A percentile compares a stretch with the other conserved stretches of the same genome.
phyloP scores from a whole-genome alignment of 1,284 basidiomycete species.

The Trametes pubescens region DNA sequence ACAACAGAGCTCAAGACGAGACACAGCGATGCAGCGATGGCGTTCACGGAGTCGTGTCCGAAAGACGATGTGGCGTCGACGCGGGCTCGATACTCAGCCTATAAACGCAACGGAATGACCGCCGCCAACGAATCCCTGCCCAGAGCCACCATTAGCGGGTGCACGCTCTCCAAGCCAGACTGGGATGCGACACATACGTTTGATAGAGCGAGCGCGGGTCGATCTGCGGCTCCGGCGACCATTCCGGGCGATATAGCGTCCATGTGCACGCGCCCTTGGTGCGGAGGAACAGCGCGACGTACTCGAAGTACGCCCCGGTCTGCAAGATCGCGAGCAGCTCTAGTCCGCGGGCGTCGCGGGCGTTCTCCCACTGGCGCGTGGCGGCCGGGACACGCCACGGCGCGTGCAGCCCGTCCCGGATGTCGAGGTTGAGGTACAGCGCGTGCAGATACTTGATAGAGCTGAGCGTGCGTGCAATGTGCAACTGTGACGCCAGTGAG shows the following conservation, averaged over 20 bases:
- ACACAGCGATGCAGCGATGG: no score
- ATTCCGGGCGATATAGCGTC: background rate
- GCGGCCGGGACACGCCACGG: background rate
- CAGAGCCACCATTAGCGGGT: background rate
- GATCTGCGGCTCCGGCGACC: background rate
- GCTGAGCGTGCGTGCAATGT: background rate
- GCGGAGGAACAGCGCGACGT: background rate
- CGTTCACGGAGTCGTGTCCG: no score
- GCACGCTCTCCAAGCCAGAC: background rate
- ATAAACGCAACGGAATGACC: no score
- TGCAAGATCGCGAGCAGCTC: background rate
- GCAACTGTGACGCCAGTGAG: background rate
- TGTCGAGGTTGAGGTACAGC: constrained; percentile 4
- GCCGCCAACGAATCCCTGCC: background rate
- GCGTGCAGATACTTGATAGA: background rate
- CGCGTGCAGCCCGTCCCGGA: background rate
- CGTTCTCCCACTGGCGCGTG: background rate
- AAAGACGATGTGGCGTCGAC: no score
- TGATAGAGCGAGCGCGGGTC: background rate
- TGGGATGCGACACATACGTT: background rate
- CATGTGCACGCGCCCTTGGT: background rate
- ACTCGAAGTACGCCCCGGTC: background rate
- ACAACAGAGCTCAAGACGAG: no score
- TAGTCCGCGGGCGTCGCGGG: background rate
- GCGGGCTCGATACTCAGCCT: no score